These are phyloP conservation scores for Nadsonia commutata DNA, from an alignment of 1,139 yeast genomes.

Conservation along the genomic window DNA sequence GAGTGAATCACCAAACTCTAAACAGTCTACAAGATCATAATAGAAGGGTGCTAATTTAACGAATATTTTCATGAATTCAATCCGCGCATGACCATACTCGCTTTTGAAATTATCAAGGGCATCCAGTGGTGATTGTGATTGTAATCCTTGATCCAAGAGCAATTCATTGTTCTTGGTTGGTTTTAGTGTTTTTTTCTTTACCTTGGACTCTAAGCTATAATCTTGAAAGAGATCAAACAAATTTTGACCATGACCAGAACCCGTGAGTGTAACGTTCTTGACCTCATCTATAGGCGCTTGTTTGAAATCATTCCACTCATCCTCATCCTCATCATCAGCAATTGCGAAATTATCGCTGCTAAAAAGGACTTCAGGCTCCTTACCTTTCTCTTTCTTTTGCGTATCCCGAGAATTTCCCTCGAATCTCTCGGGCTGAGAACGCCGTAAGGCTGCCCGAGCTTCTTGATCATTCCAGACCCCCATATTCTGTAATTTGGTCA, in stretches of 20 bases:
- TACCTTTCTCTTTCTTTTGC: conserved; percentile 8
- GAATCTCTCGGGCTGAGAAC: too few relatives aligned
- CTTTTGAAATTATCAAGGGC: conserved; percentile 12
- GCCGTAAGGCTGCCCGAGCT: conserved; percentile 4
- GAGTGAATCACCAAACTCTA: conserved; percentile 14
- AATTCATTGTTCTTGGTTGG: not conserved
- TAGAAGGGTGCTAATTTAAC: conserved; percentile 16
- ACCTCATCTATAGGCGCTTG: not conserved
- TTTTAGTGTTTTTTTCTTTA: too few relatives aligned
- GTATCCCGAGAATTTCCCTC: conserved; percentile 21
- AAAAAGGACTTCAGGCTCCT: not conserved
- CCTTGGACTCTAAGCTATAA: too few relatives aligned
- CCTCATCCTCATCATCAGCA: conserved; percentile 13
- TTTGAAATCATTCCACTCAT: conserved; percentile 9
- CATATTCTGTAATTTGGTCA: conserved; percentile 32
- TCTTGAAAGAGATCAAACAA: too few relatives aligned
- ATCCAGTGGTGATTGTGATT: conserved; percentile 10
- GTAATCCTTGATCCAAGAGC: too few relatives aligned
- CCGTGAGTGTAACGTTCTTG: too few relatives aligned
- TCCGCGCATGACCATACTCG: conserved; percentile 11
- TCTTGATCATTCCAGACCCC: conserved; percentile 32
- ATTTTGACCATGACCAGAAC: too few relatives aligned
- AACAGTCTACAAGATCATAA: conserved; percentile 14
- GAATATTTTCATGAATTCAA: conserved; percentile 12
- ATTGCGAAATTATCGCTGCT: conserved; percentile 10